A percentile compares a stretch with the other conserved stretches of the same genome.
These are phyloP conservation scores for Fusarium vanettenii DNA, from an alignment of 2,329 filamentous ascomycete genomes.

Conservation along the genomic window DNA sequence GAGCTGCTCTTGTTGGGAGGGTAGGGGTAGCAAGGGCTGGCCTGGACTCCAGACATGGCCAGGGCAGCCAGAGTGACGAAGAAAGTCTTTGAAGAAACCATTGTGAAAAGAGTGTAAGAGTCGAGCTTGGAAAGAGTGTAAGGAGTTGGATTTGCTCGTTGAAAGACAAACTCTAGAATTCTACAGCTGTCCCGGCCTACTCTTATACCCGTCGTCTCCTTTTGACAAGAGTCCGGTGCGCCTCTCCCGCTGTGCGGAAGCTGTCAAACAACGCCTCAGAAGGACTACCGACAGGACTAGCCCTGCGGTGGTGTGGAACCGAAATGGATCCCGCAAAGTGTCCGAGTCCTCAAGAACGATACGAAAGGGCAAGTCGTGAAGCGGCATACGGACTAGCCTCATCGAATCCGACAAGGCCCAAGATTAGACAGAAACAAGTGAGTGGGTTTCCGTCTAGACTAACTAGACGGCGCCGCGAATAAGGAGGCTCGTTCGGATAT, in stretches of 20 bases:
- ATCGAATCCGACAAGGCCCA: neutral
- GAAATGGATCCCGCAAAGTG: neutral
- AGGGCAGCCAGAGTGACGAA: neutral
- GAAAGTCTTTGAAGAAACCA: neutral
- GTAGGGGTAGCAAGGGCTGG: neutral
- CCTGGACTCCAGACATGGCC: neutral
- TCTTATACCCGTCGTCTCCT: neutral
- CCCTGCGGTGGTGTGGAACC: neutral
- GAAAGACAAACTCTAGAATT: neutral
- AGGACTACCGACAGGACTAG: neutral
- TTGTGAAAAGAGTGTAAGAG: neutral
- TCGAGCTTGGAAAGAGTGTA: neutral
- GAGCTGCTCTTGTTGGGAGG: neutral
- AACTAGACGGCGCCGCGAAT: neutral
- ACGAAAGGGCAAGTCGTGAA: neutral
- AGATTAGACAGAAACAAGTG: neutral
- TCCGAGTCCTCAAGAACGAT: neutral
- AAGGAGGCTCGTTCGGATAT: neutral
- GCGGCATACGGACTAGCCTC: neutral
- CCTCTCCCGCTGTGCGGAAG: neutral
- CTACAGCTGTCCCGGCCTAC: neutral
- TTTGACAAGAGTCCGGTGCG: neutral
- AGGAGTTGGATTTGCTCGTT: neutral
- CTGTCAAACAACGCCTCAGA: neutral
- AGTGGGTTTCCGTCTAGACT: neutral